Evolutionary conservation across 169 alveolate genomes (phyloP), one percentile per base, ranked within the genome.

Genomic region (Cryptosporidium ryanae): DNA sequence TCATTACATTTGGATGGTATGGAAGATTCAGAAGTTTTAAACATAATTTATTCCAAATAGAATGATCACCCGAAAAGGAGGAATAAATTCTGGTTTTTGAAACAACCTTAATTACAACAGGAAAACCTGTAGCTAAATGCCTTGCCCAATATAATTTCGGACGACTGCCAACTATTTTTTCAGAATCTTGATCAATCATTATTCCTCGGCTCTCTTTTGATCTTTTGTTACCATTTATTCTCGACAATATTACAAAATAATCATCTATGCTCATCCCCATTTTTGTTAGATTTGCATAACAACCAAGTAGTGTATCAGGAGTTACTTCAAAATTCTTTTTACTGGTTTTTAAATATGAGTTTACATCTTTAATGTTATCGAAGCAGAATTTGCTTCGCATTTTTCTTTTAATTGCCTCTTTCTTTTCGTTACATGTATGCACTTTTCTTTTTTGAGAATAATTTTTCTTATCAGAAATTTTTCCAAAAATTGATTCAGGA

Each of bases 21-120:
- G 93, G 93, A 82, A 95, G 59, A 31, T 92, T 92, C 52, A 94
- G 64, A 71, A 95, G 68, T 65, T 93, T 92, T 82, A 91, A 94
- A 71, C 97, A 94, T 90, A 95, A 82, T 57, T 89, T 52, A 50
- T 92, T 90, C 98, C 98, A 95, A 67, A 76, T 23, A 29, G 68
- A 61, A 43, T 76, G 63, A 61, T 70, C 63, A 23, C 87, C 87
- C 8, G 87, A 70, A 25, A 76, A 76, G 3, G 87, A 76, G 32
- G 87, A 76, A 29, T 57, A 43, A 21, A 76, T 76, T 76, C 87
- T 76, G 8, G 87, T 21, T 25, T 76, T 76, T 43, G 43, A 57
- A 59, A 76, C 87, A 34, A 76, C 71, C 43, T 76, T 76, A 21
- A 76, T 76, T n/a, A 76, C 87, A 32, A 76, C 87, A 29, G 87